phyloP scores from a whole-genome alignment of 345 rosid species.

The Brassica juncea region DNA sequence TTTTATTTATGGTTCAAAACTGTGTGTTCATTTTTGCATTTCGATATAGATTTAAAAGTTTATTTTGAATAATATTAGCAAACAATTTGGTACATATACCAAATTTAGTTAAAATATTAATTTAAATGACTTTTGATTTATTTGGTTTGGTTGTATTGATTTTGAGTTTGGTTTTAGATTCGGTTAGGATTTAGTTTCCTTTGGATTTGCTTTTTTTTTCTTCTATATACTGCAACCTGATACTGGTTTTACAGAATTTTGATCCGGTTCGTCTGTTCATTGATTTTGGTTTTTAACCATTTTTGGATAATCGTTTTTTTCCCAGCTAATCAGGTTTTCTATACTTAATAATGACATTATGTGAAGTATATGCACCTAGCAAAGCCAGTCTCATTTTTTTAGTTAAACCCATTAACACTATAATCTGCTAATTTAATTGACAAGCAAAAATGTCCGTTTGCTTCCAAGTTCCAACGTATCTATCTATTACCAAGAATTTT shows the following conservation, averaged over 20 bases:
- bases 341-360: background rate
- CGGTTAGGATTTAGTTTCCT: background rate
- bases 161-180: background rate
- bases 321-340: too few relatives aligned
- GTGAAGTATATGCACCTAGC: background rate
- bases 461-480: constrained; percentile 30
- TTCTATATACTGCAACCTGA: background rate
- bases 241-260: background rate
- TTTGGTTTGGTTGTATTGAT: background rate
- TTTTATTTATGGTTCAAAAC: background rate
- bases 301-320: background rate
- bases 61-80: background rate
- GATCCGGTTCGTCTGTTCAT: background rate
- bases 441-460: constrained; percentile 22
- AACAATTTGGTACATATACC: background rate
- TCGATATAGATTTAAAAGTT: background rate
- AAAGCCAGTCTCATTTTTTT: background rate
- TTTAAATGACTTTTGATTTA: background rate
- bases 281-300: background rate
- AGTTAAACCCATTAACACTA: background rate
- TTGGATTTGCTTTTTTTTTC: background rate
- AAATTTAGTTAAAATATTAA: background rate
- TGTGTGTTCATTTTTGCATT: background rate
- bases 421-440: background rate
- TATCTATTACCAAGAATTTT: constrained; percentile 14